phyloP scores from a whole-genome alignment of 2,329 filamentous ascomycete genomes.

The Colletotrichum ledebouriae region DNA sequence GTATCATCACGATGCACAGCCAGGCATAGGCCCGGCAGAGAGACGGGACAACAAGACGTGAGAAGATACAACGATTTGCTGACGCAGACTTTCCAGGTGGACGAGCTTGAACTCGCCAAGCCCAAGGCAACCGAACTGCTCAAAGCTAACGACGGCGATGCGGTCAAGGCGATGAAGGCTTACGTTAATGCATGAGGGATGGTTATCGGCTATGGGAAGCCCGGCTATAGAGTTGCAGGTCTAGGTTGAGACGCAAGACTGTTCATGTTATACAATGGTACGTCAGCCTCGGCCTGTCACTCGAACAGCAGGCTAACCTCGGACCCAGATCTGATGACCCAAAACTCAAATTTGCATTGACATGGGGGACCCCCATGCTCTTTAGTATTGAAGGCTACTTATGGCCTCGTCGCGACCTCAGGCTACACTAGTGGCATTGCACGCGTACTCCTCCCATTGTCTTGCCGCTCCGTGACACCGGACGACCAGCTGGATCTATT shows the following conservation, averaged over 20 bases:
- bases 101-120: conserved; percentile 80
- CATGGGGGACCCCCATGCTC: neutral
- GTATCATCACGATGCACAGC: too few species aligned
- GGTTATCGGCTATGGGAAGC: neutral
- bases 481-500: too few species aligned
- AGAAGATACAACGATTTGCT: neutral
- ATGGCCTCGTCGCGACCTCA: neutral
- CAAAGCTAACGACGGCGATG: conserved; percentile 78
- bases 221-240: conserved; percentile 23
- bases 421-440: neutral
- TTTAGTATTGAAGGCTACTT: neutral
- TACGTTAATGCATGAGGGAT: conserved; percentile 54
- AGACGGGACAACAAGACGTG: neutral
- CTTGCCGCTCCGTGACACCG: too few species aligned
- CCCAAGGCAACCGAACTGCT: conserved; percentile 81
- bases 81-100: conserved; percentile 60
- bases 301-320: conserved; percentile 17
- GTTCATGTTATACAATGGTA: conserved; percentile 30
- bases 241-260: conserved; percentile 26
- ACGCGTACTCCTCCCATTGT: neutral
- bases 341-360: conserved; percentile 10
- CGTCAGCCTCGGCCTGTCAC: conserved; percentile 2
- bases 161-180: conserved; percentile 74
- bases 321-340: conserved; percentile 27
- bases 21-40: neutral